Evolutionary conservation across 2,329 filamentous ascomycete species (phyloP).

Genomic region (Chrysosporium queenslandicum): DNA sequence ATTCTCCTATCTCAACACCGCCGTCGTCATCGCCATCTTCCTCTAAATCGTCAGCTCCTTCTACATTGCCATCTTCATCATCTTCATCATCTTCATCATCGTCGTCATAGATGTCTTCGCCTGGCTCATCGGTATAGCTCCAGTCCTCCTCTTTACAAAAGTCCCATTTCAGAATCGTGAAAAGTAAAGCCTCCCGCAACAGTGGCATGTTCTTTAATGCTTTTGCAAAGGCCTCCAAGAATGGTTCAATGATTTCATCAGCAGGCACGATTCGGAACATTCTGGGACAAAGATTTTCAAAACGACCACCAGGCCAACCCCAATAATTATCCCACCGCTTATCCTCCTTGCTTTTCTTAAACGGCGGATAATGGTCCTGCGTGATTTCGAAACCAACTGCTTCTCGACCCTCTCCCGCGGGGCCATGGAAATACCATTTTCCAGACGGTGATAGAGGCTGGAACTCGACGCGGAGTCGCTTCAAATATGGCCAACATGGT

Average conservation of each 20-base stretch:
- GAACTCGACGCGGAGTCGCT: slow-evolving; percentile 8
- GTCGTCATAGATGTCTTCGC: neutral
- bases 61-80: no score
- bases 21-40: no score
- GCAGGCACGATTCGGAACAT: slow-evolving; percentile 10
- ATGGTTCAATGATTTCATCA: slow-evolving; percentile 11
- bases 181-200: slow-evolving; percentile 2
- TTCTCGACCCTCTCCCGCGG: slow-evolving; percentile 4
- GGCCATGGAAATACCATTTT: slow-evolving; percentile 11
- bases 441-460: slow-evolving; percentile 10
- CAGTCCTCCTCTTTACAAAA: no score
- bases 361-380: slow-evolving; percentile 7
- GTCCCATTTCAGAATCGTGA: neutral
- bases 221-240: slow-evolving; percentile 12
- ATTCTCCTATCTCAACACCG: no score
- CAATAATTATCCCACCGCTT: slow-evolving; percentile 4
- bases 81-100: neutral
- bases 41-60: no score
- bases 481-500: slow-evolving; percentile 10
- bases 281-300: neutral
- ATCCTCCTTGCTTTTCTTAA: slow-evolving; percentile 5
- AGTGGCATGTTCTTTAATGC: slow-evolving; percentile 12
- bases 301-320: neutral
- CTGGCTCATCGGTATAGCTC: no score
- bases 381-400: slow-evolving; percentile 5